Evolutionary conservation across 768 basidiomycete genomes (phyloP).

Genomic region (Hemileccinum impolitum): DNA sequence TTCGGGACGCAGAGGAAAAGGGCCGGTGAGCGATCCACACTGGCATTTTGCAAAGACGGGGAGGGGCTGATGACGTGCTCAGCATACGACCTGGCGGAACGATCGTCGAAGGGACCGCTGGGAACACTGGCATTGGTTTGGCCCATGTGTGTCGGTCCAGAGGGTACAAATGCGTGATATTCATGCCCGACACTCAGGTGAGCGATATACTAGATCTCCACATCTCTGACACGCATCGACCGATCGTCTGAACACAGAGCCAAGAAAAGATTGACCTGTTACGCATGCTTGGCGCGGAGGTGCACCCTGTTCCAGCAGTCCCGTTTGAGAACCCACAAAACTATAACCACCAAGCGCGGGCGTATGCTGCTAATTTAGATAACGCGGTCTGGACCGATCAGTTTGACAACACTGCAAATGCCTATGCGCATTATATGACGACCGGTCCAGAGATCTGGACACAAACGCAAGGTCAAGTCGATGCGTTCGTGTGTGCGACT

Average conservation of each 20-base stretch:
- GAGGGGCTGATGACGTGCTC: not conserved
- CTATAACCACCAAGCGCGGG: slow-evolving; percentile 97
- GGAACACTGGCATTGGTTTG: slow-evolving; percentile 96
- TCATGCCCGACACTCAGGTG: slow-evolving; percentile 95
- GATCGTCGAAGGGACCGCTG: slow-evolving; percentile 96
- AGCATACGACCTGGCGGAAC: slow-evolving; percentile 92
- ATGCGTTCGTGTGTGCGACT: slow-evolving; percentile 92
- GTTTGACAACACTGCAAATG: slow-evolving; percentile 95
- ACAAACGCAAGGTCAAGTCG: slow-evolving; percentile 73
- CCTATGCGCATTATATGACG: slow-evolving; percentile 78
- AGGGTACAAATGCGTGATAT: slow-evolving; percentile 98
- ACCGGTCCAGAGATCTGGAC: slow-evolving; percentile 98
- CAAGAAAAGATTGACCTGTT: slow-evolving; percentile 99
- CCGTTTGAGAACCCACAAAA: slow-evolving; percentile 93
- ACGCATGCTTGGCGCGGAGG: slow-evolving; percentile 96
- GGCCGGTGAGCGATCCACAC: slow-evolving; percentile 56
- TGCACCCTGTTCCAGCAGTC: slow-evolving; percentile 93
- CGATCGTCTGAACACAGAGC: slow-evolving; percentile 48
- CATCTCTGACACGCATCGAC: not conserved
- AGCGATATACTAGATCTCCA: slow-evolving; percentile 3
- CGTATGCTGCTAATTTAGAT: slow-evolving; percentile 66
- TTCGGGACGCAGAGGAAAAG: slow-evolving; percentile 81
- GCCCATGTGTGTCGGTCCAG: slow-evolving; percentile 90
- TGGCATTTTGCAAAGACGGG: not conserved
- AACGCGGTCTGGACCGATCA: slow-evolving; percentile 98